These are phyloP conservation scores for Eruca vesicaria DNA, from an alignment of 441 rosid species.

Conservation along the genomic window DNA sequence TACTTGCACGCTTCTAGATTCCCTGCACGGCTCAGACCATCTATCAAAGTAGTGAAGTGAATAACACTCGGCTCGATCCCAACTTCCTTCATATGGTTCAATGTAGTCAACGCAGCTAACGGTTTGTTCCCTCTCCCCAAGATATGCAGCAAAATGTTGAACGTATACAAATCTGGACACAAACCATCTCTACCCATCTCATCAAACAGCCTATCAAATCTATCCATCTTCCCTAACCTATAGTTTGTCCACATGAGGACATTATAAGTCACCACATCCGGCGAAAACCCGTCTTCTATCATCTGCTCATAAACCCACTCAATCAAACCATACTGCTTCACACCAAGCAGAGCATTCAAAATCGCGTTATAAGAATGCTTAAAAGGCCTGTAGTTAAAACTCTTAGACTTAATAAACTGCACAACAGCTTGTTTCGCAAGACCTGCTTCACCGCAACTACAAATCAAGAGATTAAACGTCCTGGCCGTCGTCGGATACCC, in stretches of 20 bases:
- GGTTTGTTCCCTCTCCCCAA: slow-evolving; percentile 80
- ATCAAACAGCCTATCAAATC: slow-evolving; percentile 63
- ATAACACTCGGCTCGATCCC: slow-evolving; percentile 60
- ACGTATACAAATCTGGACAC: slow-evolving; percentile 77
- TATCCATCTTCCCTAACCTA: slow-evolving; percentile 65
- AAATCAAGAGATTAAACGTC: slow-evolving; percentile 73
- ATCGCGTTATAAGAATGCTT: slow-evolving; percentile 78
- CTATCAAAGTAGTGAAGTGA: slow-evolving; percentile 82
- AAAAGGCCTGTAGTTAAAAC: slow-evolving; percentile 70
- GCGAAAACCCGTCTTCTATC: slow-evolving; percentile 54
- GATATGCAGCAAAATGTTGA: slow-evolving; percentile 71
- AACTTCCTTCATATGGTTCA: slow-evolving; percentile 75
- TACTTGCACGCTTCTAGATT: slow-evolving; percentile 72
- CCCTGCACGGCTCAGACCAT: slow-evolving; percentile 83
- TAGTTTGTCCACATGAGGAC: slow-evolving; percentile 63
- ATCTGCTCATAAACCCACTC: slow-evolving; percentile 85
- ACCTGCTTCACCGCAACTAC: slow-evolving; percentile 72
- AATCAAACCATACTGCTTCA: slow-evolving; percentile 63
- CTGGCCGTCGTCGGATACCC: slow-evolving; percentile 69
- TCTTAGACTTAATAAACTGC: slow-evolving; percentile 70
- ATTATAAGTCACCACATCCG: slow-evolving; percentile 71
- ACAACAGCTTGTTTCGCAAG: slow-evolving; percentile 64
- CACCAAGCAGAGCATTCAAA: slow-evolving; percentile 47
- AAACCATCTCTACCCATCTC: slow-evolving; percentile 65
- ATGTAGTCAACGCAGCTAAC: slow-evolving; percentile 61